Percentiles rank a stretch among this genome's conserved stretches.
phyloP scores from a whole-genome alignment of 2,329 filamentous ascomycete species.

The Paecilomyces dactylethromorphus region DNA sequence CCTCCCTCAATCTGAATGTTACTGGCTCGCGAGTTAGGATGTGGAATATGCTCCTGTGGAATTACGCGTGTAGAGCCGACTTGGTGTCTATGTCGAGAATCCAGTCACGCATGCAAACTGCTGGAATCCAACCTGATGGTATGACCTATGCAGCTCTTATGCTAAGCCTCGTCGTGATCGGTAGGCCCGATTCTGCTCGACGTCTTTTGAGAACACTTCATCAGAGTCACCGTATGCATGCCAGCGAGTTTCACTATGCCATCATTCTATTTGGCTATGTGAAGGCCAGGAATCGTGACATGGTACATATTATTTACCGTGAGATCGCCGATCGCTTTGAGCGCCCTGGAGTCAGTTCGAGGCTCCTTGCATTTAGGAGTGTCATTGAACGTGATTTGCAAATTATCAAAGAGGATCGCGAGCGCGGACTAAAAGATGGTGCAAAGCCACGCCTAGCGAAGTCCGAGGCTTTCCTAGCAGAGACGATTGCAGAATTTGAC shows the following conservation, averaged over 20 bases:
- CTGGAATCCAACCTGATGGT: slow-evolving; percentile 45
- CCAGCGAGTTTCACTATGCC: slow-evolving; percentile 39
- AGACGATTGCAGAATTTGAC: slow-evolving; percentile 31
- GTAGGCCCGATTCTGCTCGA: slow-evolving; percentile 50
- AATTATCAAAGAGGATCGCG: slow-evolving; percentile 10
- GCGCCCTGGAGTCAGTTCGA: slow-evolving; percentile 23
- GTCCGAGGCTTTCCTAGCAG: slow-evolving; percentile 30
- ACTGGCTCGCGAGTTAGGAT: slow-evolving; percentile 53
- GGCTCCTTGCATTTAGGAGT: slow-evolving; percentile 28
- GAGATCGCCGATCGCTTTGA: slow-evolving; percentile 33
- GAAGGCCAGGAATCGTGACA: slow-evolving; percentile 38
- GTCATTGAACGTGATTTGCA: slow-evolving; percentile 29
- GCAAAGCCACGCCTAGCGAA: slow-evolving; percentile 20
- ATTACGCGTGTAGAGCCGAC: slow-evolving; percentile 60
- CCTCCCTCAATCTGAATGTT: slow-evolving; percentile 47
- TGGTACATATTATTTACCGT: slow-evolving; percentile 46
- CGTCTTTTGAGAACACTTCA: slow-evolving; percentile 42
- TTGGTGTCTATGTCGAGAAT: slow-evolving; percentile 47
- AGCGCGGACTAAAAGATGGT: slow-evolving; percentile 4
- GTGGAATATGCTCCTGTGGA: slow-evolving; percentile 72
- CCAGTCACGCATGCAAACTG: slow-evolving; percentile 49
- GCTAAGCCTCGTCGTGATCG: slow-evolving; percentile 47
- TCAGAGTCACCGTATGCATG: slow-evolving; percentile 28
- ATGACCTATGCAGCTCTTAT: slow-evolving; percentile 59
- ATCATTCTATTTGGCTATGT: slow-evolving; percentile 46